Evolutionary conservation across 495 filamentous ascomycete species (phyloP), one percentile per base, ranked within the genome.

Genomic region (Aspergillus nanangensis): DNA sequence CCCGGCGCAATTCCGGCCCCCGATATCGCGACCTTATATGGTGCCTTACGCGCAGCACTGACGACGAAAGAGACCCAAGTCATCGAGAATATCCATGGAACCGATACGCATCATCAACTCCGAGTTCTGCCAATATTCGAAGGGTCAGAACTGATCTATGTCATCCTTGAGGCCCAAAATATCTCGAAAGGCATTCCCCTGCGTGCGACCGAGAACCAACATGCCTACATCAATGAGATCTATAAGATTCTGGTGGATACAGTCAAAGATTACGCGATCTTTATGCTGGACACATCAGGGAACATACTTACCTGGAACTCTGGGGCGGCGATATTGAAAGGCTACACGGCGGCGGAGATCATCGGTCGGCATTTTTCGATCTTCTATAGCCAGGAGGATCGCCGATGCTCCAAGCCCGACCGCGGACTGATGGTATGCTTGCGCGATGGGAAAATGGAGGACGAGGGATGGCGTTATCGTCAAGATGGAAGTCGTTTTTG

Each of bases 221-320:
- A 77, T 8, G 44, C 67, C 0, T 70, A 71, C 47, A 54, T 73
- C 25, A 77, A 81, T 45, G 79, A 83, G 54, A 80, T 77, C 1
- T 80, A 81, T 51, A 76, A 72, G n/a, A 72, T 81, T 32, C 62
- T 85, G 7, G 66, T 85, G n/a, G 72, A 84, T 45, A 77, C 76
- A 0, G 78, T 84, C 45, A 80, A 80, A 53, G 81, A 83, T 47
- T 85, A 83, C 50, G 81, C 80, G 36, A 85, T 85, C 46, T 85
- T 84, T 53, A 79, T 85, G 58, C 66, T 85, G 25, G 80, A 85
- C 44, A 74, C 76, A 0, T 60, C 63, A 7, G 81, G 81, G 20
- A 52, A 73, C 45, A 75, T 85, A 19, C 71, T 68, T 3, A 83
- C 80, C 0, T 85, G 81, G 81, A 85, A 85, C 38, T 58, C 69